Percentiles rank a stretch among this genome's conserved stretches.
phyloP scores from a whole-genome alignment of 108 stramenopile genomes.

The Cyclostephanos tholiformis region DNA sequence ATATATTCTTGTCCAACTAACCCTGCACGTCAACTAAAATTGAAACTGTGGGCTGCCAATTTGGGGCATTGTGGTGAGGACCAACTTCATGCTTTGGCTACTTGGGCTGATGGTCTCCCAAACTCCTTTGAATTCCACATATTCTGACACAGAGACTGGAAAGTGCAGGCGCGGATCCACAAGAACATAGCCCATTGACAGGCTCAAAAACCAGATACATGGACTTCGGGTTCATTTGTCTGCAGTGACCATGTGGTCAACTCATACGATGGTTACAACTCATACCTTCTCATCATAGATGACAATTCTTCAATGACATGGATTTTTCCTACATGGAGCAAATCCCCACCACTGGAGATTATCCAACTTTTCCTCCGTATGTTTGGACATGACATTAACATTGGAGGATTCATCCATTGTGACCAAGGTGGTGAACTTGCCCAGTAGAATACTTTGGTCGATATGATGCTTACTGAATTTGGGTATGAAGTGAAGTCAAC shows the following conservation, averaged over 20 bases:
- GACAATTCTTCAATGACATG: background rate
- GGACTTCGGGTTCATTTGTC: background rate
- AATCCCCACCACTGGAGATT: constrained; percentile 4
- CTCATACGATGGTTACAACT: too few species aligned
- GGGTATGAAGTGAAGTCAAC: constrained; percentile 2
- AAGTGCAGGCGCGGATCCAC: background rate
- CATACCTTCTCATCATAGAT: background rate
- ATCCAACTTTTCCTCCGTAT: background rate
- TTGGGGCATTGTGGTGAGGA: background rate
- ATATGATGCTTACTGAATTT: background rate
- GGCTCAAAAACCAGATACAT: too few species aligned
- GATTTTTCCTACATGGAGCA: background rate
- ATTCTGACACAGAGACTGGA: background rate
- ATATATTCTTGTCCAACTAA: too few species aligned
- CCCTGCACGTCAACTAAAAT: background rate
- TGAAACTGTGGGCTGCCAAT: background rate
- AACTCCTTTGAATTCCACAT: background rate
- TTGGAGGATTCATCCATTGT: constrained; percentile 1
- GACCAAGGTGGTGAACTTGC: constrained; percentile 15
- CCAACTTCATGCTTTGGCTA: background rate
- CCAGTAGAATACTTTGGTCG: background rate
- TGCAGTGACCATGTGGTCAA: too few species aligned
- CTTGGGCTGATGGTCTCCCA: background rate
- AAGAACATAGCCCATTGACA: too few species aligned
- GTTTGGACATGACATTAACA: background rate